A percentile compares a stretch with the other conserved stretches of the same genome.
Evolutionary conservation across 345 rosid species (phyloP).

Genomic region (Eucalyptus coolabah): DNA sequence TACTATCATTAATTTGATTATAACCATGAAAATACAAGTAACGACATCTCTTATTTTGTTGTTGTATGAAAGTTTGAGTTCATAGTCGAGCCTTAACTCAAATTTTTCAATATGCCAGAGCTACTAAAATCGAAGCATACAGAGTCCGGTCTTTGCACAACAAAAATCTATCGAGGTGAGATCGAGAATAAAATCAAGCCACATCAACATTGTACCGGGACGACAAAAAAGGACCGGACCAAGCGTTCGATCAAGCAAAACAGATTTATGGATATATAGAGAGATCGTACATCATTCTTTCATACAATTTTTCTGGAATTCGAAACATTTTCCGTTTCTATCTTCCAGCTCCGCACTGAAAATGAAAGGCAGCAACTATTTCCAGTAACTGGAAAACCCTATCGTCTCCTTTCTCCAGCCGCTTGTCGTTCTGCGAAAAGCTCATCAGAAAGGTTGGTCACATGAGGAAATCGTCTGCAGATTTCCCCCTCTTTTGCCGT

Average conservation of each 20-base stretch:
- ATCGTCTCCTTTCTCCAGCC: not conserved
- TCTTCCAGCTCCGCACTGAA: not conserved
- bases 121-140: not conserved
- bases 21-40: not conserved
- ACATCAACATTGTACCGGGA: not conserved
- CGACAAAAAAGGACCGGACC: not conserved
- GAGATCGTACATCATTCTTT: not conserved
- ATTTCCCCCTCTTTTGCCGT: not conserved
- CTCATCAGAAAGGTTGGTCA: not conserved
- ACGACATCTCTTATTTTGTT: not conserved
- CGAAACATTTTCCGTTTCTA: not conserved
- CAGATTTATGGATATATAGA: not conserved
- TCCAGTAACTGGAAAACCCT: not conserved
- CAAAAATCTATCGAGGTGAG: not conserved
- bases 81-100: not conserved
- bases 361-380: not conserved
- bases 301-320: not conserved
- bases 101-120: fast-evolving
- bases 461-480: not conserved
- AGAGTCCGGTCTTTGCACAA: not conserved
- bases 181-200: not conserved
- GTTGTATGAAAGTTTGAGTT: not conserved
- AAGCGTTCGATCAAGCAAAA: not conserved
- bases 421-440: not conserved
- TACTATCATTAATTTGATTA: not conserved